phyloP scores from a whole-genome alignment of 306 rosid genomes.

The Gillenia trifoliata region DNA sequence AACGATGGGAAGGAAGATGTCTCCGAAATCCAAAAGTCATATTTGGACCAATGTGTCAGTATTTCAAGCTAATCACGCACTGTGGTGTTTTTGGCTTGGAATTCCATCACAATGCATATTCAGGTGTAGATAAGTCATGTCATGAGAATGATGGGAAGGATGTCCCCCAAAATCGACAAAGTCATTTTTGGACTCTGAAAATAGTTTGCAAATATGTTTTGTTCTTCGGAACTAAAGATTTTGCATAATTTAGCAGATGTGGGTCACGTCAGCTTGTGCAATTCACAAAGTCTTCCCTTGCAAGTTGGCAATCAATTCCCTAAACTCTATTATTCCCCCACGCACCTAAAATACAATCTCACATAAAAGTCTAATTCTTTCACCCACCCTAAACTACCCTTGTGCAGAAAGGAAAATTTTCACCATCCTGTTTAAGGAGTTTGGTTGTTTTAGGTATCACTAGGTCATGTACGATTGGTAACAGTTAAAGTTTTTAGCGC shows the following conservation, averaged over 20 bases:
- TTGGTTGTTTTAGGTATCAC: not conserved
- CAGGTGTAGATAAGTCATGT: not conserved
- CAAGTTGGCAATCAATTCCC: not conserved
- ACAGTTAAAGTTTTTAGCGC: not conserved
- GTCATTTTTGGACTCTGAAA: not conserved
- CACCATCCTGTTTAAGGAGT: not conserved
- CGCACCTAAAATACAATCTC: not conserved
- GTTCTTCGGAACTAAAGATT: not conserved
- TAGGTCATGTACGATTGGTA: not conserved
- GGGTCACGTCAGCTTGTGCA: not conserved
- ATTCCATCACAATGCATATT: too few species aligned
- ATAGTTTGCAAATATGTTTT: not conserved
- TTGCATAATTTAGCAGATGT: not conserved
- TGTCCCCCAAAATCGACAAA: not conserved
- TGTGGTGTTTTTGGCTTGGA: too few species aligned
- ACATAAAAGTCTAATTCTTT: not conserved
- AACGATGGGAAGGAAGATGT: not conserved
- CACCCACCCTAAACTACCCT: not conserved
- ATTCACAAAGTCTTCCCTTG: not conserved
- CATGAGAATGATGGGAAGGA: not conserved
- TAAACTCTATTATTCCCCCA: not conserved
- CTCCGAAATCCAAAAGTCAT: not conserved
- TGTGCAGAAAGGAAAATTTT: not conserved
- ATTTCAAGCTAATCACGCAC: too few species aligned
- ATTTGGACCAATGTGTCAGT: not conserved